Percentiles rank a stretch among this genome's conserved stretches.
Conservation (phyloP, 2,329 filamentous ascomycete genomes). For the Beauveria pseudobassiana region DNA sequence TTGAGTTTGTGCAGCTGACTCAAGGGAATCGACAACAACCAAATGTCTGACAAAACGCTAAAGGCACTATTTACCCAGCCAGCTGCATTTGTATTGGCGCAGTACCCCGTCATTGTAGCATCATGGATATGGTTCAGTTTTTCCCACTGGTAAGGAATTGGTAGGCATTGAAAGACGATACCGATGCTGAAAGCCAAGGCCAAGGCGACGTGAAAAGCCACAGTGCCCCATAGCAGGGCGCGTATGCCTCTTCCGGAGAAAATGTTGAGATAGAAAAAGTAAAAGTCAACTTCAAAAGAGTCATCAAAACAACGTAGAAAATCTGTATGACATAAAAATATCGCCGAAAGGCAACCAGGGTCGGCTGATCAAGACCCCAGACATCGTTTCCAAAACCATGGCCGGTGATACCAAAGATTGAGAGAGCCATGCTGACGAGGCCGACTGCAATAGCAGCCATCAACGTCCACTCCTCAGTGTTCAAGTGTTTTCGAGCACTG, state of each 20-base stretch:
- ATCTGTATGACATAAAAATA: constrained; percentile 30
- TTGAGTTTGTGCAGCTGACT: constrained; percentile 29
- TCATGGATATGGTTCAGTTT: constrained; percentile 31
- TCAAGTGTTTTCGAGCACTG: constrained; percentile 21
- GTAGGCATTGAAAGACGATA: constrained; percentile 38
- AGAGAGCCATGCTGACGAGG: constrained; percentile 23
- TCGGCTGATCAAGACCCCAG: constrained; percentile 32
- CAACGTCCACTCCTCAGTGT: constrained; percentile 29
- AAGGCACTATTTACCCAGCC: constrained; percentile 39
- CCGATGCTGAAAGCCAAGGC: constrained; percentile 30
- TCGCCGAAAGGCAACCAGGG: constrained; percentile 32
- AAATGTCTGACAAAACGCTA: constrained; percentile 39
- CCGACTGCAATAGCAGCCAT: constrained; percentile 21
- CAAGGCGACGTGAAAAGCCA: constrained; percentile 26
- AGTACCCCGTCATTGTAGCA: constrained; percentile 31
- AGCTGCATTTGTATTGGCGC: constrained; percentile 36
- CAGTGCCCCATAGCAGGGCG: constrained; percentile 29
- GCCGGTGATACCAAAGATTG: constrained; percentile 20
- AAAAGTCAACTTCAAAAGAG: constrained; percentile 38
- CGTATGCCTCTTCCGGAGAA: constrained; percentile 32
- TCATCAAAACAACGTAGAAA: constrained; percentile 34
- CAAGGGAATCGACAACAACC: constrained; percentile 39
- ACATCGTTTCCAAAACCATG: constrained; percentile 38
- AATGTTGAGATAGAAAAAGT: constrained; percentile 44
- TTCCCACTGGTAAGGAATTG: constrained; percentile 41